Conservation (phyloP, 345 rosid genomes). For the Salix caprea region DNA sequence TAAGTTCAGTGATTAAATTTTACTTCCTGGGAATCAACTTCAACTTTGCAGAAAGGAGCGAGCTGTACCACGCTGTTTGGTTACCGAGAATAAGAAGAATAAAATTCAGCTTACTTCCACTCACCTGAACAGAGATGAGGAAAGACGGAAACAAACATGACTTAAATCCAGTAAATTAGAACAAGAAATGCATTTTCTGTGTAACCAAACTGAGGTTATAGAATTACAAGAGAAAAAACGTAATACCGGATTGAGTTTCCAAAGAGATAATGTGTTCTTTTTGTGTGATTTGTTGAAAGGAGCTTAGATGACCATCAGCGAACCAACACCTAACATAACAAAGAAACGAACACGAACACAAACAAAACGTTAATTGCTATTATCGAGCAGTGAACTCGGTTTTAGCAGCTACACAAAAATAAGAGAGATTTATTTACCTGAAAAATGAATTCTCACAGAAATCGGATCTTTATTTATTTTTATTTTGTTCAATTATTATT, state of each 20-base stretch:
- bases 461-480: background rate
- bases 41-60: background rate
- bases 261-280: background rate
- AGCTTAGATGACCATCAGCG: slow-evolving; percentile 69
- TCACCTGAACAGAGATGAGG: background rate
- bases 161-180: background rate
- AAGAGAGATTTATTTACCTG: background rate
- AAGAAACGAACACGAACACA: background rate
- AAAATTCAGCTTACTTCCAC: background rate
- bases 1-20: background rate
- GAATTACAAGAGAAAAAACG: background rate
- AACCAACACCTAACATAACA: slow-evolving; percentile 22
- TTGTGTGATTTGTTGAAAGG: background rate
- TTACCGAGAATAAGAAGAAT: slow-evolving; percentile 14
- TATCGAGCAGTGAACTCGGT: background rate
- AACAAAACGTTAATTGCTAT: background rate
- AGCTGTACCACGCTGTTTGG: background rate
- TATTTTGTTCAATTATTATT: background rate
- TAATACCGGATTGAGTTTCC: slow-evolving; percentile 23
- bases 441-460: background rate
- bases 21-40: background rate
- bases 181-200: background rate
- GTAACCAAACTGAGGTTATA: slow-evolving; percentile 23
- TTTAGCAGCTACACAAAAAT: background rate
- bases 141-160: background rate